These are phyloP conservation scores for Cercophora scortea DNA, from an alignment of 495 filamentous ascomycete genomes.

Conservation along the genomic window DNA sequence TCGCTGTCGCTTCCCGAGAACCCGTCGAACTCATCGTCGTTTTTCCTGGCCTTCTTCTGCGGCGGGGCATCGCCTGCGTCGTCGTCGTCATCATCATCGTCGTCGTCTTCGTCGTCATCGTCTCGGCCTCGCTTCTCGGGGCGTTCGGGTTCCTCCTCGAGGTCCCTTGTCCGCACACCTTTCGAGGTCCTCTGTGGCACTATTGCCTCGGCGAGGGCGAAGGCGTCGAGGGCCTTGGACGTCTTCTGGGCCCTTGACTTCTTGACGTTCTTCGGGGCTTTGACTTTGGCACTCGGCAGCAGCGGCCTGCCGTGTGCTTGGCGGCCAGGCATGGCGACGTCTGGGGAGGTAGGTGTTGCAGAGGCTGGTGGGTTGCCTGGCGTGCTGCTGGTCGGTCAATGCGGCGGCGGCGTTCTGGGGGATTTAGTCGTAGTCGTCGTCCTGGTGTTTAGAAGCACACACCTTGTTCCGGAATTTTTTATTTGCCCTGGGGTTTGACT, in stretches of 20 bases:
- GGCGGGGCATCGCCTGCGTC: constrained; percentile 26
- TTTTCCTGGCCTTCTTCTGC: constrained; percentile 34
- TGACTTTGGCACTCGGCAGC: constrained; percentile 20
- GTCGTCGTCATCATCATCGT: constrained; percentile 47
- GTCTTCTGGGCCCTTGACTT: constrained; percentile 35
- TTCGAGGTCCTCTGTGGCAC: constrained; percentile 27
- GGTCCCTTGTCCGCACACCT: constrained; percentile 35
- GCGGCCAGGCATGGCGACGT: constrained; percentile 56
- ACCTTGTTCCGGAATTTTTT: constrained; percentile 10
- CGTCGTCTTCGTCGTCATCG: constrained; percentile 47
- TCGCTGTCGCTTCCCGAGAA: constrained; percentile 68
- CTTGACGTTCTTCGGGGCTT: constrained; percentile 11
- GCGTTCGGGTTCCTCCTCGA: constrained; percentile 29
- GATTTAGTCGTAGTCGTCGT: too few relatives aligned
- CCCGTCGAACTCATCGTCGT: constrained; percentile 32
- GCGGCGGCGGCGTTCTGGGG: too few relatives aligned
- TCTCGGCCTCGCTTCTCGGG: constrained; percentile 38
- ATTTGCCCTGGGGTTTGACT: neutral
- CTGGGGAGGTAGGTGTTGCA: too few relatives aligned
- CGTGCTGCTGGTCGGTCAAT: too few relatives aligned
- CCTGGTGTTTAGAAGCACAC: too few relatives aligned
- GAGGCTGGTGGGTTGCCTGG: too few relatives aligned
- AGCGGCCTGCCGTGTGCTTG: constrained; percentile 51
- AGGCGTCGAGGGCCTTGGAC: constrained; percentile 67
- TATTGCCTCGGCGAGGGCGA: constrained; percentile 69